Conservation (phyloP, 148 eudicot genomes). For the Persicaria tinctoria region DNA sequence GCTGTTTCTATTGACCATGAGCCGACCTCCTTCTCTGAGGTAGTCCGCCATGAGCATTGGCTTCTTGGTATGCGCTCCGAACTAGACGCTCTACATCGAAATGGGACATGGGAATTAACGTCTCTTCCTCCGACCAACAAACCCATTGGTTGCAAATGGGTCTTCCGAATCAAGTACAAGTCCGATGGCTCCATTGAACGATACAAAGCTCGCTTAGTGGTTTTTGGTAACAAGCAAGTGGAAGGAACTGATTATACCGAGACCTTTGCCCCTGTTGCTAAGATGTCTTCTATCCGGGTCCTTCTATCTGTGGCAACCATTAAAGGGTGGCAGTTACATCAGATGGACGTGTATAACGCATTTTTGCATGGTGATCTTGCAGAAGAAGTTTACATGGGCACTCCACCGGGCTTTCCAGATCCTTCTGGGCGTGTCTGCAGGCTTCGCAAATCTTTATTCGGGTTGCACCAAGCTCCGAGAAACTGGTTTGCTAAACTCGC, state of each 20-base stretch:
- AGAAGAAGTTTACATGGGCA: too few relatives aligned
- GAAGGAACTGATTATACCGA: background rate
- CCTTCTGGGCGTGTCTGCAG: background rate
- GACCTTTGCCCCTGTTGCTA: background rate
- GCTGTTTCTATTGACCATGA: background rate
- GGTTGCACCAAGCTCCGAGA: background rate
- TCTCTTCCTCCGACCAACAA: background rate
- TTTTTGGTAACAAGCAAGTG: background rate
- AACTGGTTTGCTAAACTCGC: constrained; percentile 9
- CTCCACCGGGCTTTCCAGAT: too few relatives aligned
- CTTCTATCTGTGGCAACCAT: background rate
- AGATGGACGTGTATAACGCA: too few relatives aligned
- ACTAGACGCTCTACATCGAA: background rate
- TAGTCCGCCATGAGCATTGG: background rate
- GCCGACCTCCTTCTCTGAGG: background rate
- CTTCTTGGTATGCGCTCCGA: background rate
- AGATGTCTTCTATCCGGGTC: background rate
- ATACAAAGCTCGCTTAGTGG: background rate
- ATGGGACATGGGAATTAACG: background rate
- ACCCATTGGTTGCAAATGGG: constrained; percentile 8
- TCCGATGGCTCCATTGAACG: background rate
- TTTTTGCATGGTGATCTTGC: too few relatives aligned
- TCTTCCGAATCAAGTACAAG: background rate
- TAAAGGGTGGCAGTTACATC: background rate
- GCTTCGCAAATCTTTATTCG: background rate